These are phyloP conservation scores for Punica granatum DNA, from an alignment of 345 rosid genomes.

Conservation along the genomic window DNA sequence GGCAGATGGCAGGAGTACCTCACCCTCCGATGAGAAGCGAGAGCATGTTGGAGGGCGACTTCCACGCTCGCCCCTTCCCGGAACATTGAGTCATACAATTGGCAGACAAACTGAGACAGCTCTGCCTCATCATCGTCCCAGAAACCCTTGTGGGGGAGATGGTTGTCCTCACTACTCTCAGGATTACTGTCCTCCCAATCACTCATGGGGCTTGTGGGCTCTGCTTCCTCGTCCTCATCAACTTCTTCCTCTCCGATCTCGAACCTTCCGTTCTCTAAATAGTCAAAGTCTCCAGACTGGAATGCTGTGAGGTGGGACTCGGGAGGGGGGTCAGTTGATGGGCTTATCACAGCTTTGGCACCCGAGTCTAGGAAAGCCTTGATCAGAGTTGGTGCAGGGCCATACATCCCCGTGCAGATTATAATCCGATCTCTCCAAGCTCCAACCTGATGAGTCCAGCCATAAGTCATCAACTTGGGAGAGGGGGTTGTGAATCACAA, in stretches of 20 bases:
- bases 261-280: slow-evolving; percentile 60
- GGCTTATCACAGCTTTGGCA: slow-evolving; percentile 78
- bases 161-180: slow-evolving; percentile 34
- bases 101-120: slow-evolving; percentile 60
- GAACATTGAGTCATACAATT: slow-evolving; percentile 57
- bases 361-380: slow-evolving; percentile 78
- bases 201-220: slow-evolving; percentile 58
- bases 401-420: slow-evolving; percentile 74
- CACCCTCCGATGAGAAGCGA: slow-evolving; percentile 54
- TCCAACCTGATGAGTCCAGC: slow-evolving; percentile 51
- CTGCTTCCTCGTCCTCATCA: slow-evolving; percentile 76
- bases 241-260: slow-evolving; percentile 92
- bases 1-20: slow-evolving; percentile 85
- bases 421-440: slow-evolving; percentile 98
- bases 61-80: slow-evolving; percentile 66
- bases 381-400: slow-evolving; percentile 53
- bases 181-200: slow-evolving; percentile 95
- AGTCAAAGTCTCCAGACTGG: slow-evolving; percentile 37
- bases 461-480: slow-evolving; percentile 5
- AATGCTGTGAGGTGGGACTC: slow-evolving; percentile 41
- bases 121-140: slow-evolving; percentile 83
- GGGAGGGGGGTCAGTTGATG: slow-evolving; percentile 63
- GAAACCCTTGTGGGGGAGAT: slow-evolving; percentile 17
- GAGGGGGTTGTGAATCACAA: neutral
- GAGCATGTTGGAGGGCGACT: slow-evolving; percentile 62